Evolutionary conservation across 2,329 filamentous ascomycete species (phyloP), one percentile per base, ranked within the genome.

Genomic region (Trichoderma sp.): DNA sequence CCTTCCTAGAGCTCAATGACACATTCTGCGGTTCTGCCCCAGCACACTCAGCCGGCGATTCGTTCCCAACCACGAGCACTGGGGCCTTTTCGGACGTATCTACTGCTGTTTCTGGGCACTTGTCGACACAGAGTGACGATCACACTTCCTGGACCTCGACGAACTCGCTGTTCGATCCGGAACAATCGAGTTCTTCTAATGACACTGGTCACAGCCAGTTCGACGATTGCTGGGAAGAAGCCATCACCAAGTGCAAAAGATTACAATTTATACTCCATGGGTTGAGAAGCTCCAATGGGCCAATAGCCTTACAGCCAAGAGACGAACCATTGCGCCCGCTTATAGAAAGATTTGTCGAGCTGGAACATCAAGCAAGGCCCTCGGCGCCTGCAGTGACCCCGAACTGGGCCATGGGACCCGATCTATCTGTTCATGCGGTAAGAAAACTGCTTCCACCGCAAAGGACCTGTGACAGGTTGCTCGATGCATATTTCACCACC

Each of bases 291-390:
- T 45, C 26, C 1, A 47, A 44, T 7, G 14, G 55, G 24, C 41
- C 55, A 3, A 47, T 60, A 24, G 10, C 15, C 26, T 21, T 50
- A 10, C 45, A 43, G 21, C 14, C 45, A 1, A 48, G 24, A 24
- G 19, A 60, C 28, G 57, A 60, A 19, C 28, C 28, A 14, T 50
- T 51, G 45, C 44, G 47, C 19, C 57, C 57, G n/a, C 57, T 60
- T 15, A 28, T 43, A 41, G 21, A 60, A 19, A 60, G 41, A 28
- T 60, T 26, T 60, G 24, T 28, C 15, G 48, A 51, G 24, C 21
- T 51, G 7, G 45, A 51, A 15, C 57, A 30, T 43, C 44, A 50
- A 10, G 12, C 10, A 51, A 39, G 28, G 12, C 28, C 34, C 19
- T 7, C 39, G 7, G n/a, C 44, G 2, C 28, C 56, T 3, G 24